Base-by-base conservation (phyloP, 495 filamentous ascomycete genomes). In the Neurospora sp. region DNA sequence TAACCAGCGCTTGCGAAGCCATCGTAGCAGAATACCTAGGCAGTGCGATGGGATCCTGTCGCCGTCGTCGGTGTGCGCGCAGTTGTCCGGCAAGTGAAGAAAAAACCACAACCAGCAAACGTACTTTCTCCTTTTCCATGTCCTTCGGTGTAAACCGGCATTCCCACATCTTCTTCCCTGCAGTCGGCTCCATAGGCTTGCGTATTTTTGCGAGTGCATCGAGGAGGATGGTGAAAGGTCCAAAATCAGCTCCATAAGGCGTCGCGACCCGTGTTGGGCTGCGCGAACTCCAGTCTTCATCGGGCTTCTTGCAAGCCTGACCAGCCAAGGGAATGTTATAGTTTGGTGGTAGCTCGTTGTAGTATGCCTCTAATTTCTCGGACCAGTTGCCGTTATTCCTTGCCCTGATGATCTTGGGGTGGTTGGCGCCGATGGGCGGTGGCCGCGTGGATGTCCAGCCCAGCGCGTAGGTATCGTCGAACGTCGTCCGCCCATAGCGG, bases 321-420 rank as follows among this genome's bases (percentile, higher is more conserved):
- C 83, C 83, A 37, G 83, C 84, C 1, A 78, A 59, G 6, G 79
- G 77, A 6, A 81, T 40, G 70, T 72, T 70, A 16, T 71, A 40
- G 7, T 70, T 27, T 12, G 70, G 70, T 0, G 69, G 44, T 37
- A 81, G 72, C 5, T 73, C 69, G 37, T 40, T 6, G 38, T 77
- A 83, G 73, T 81, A 83, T 3, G 1, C 2, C 1, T 40, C 10
- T 14, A 77, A 69, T 37, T 59, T 44, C 1, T n/a, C 31, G 1
- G 76, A 77, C 11, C n/a, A 61, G 20, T 68, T 75, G 6, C 72
- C 71, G 1, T 70, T 59, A 3, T 68, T 39, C 3, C 6, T 27
- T 2, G 78, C 80, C 9, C 72, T 69, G 7, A 12, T 2, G n/a
- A 81, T 74, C 40, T 76, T 78, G 4, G 79, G 77, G 20, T 82